These are phyloP conservation scores for Metarhizium rileyi DNA, from an alignment of 2,329 filamentous ascomycete species.

Conservation along the genomic window DNA sequence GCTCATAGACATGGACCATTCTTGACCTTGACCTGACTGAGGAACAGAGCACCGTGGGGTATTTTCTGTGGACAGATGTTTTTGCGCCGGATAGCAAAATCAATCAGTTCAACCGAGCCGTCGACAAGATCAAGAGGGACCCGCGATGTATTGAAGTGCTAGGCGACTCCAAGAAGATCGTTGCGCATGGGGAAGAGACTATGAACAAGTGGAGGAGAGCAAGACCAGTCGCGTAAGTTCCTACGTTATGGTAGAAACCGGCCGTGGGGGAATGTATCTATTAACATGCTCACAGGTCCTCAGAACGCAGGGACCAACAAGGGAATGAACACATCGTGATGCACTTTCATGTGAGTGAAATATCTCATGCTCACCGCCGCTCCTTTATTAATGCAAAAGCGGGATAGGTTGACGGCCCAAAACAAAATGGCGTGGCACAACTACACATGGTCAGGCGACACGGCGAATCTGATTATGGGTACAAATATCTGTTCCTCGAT, in stretches of 20 bases:
- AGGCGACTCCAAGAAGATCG: slow-evolving; percentile 65
- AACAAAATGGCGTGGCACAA: slow-evolving; percentile 61
- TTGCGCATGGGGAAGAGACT: slow-evolving; percentile 72
- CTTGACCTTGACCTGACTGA: background rate
- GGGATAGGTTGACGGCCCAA: slow-evolving; percentile 62
- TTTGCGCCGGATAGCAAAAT: slow-evolving; percentile 80
- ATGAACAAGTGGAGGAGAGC: slow-evolving; percentile 70
- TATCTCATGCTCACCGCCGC: background rate
- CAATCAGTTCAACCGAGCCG: slow-evolving; percentile 77
- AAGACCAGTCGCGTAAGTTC: slow-evolving; percentile 47
- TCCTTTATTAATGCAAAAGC: background rate
- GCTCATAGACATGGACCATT: background rate
- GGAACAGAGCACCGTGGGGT: slow-evolving; percentile 60
- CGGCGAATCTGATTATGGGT: slow-evolving; percentile 60
- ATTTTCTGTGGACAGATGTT: slow-evolving; percentile 72
- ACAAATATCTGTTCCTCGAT: slow-evolving; percentile 72
- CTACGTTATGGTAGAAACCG: background rate
- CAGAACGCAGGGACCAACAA: slow-evolving; percentile 56
- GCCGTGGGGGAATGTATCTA: background rate
- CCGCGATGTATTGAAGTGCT: slow-evolving; percentile 61
- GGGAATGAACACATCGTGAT: slow-evolving; percentile 76
- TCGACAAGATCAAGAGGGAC: slow-evolving; percentile 68
- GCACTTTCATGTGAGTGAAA: slow-evolving; percentile 63
- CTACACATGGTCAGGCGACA: slow-evolving; percentile 66
- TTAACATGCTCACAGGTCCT: slow-evolving; percentile 38